phyloP scores from a whole-genome alignment of 352 stramenopile genomes.

The Globisporangium canariense region DNA sequence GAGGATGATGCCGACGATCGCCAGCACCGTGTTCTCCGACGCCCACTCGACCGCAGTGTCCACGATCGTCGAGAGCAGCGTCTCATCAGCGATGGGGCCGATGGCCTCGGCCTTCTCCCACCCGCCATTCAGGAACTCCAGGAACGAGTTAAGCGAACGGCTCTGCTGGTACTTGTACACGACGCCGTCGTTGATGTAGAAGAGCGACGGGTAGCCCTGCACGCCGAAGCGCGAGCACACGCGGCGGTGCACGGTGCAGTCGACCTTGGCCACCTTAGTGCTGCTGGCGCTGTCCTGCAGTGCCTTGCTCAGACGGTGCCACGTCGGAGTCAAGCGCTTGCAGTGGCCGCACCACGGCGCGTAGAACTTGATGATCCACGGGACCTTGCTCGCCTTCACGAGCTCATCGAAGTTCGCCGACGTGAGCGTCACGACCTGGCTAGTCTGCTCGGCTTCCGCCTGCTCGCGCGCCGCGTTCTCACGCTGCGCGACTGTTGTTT shows the following conservation, averaged over 20 bases:
- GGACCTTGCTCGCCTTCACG: slow-evolving; percentile 53
- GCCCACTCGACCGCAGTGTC: slow-evolving; percentile 66
- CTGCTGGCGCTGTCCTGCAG: slow-evolving; percentile 60
- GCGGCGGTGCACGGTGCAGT: slow-evolving; percentile 77
- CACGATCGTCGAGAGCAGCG: slow-evolving; percentile 57
- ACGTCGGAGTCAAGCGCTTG: slow-evolving; percentile 69
- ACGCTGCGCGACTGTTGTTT: slow-evolving; percentile 28
- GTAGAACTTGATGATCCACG: slow-evolving; percentile 85
- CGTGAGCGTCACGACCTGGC: slow-evolving; percentile 47
- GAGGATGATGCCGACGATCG: slow-evolving; percentile 52
- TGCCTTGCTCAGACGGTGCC: slow-evolving; percentile 73
- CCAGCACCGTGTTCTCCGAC: slow-evolving; percentile 63
- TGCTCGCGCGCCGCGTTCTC: slow-evolving; percentile 41
- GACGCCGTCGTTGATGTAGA: slow-evolving; percentile 67
- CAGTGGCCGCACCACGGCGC: slow-evolving; percentile 77
- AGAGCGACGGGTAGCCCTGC: slow-evolving; percentile 73
- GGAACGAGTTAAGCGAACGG: slow-evolving; percentile 64
- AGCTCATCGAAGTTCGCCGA: slow-evolving; percentile 53
- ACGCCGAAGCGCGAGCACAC: slow-evolving; percentile 84
- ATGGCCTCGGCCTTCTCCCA: slow-evolving; percentile 48
- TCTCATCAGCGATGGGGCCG: slow-evolving; percentile 60
- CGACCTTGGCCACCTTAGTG: slow-evolving; percentile 53
- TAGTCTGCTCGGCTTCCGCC: slow-evolving; percentile 48
- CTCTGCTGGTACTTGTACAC: slow-evolving; percentile 79
- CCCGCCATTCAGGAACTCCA: slow-evolving; percentile 59